Evolutionary conservation across 192 early-diverging fungal genomes (phyloP).

Genomic region (Dissophora globulifera): DNA sequence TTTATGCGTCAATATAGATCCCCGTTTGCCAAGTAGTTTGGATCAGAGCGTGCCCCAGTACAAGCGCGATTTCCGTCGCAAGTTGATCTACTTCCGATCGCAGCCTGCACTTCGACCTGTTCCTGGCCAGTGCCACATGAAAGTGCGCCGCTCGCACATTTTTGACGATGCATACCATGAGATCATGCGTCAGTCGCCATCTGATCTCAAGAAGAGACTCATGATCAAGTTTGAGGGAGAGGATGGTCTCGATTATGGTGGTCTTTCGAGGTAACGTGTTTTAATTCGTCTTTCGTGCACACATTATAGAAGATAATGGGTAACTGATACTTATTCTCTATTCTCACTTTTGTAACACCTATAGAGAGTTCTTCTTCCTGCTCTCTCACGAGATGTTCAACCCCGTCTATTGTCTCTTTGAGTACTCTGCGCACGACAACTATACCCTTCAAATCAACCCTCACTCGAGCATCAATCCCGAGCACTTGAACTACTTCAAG

Average conservation of each 20-base stretch:
- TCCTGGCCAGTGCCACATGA: constrained; percentile 93
- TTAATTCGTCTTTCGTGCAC: too few relatives aligned
- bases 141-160: constrained; percentile 86
- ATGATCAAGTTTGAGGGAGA: constrained; percentile 99
- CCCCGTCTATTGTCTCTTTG: constrained; percentile 95
- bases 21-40: constrained; percentile 83
- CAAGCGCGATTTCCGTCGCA: constrained; percentile 98
- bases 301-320: too few relatives aligned
- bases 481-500: constrained; percentile 98
- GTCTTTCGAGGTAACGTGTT: constrained; percentile 78
- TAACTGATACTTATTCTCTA: neutral
- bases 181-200: constrained; percentile 91
- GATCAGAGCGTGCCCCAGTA: constrained; percentile 97
- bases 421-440: constrained; percentile 97
- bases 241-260: constrained; percentile 98
- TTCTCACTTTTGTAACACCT: neutral
- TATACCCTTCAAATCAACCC: constrained; percentile 99
- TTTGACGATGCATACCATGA: constrained; percentile 98
- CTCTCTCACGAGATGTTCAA: constrained; percentile 99
- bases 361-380: constrained; percentile 96
- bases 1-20: too few relatives aligned
- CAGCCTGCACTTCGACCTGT: constrained; percentile 91
- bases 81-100: constrained; percentile 95
- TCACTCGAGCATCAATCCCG: constrained; percentile 93
- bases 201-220: constrained; percentile 94